Evolutionary conservation across 345 rosid species (phyloP).

Genomic region (Populus ilicifolia): DNA sequence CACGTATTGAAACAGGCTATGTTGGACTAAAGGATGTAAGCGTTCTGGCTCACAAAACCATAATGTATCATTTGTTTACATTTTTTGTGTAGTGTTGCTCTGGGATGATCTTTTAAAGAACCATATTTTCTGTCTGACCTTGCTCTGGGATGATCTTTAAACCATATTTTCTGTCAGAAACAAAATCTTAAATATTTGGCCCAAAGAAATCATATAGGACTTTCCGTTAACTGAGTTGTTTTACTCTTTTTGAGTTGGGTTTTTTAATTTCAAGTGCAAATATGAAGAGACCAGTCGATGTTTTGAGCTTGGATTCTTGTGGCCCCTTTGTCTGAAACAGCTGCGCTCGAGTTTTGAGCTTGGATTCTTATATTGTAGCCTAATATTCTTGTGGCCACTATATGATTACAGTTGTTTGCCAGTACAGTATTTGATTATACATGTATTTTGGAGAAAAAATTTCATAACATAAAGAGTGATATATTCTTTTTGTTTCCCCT

Average conservation of each 20-base stretch:
- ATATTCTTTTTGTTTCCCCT: not conserved
- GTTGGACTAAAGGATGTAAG: constrained; percentile 93
- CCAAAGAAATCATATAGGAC: not conserved
- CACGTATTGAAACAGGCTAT: constrained; percentile 77
- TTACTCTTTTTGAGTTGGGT: not conserved
- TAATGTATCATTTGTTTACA: not conserved
- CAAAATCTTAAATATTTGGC: not conserved
- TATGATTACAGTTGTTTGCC: not conserved
- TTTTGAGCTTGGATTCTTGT: too few relatives aligned
- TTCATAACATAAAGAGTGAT: not conserved
- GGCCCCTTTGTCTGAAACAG: not conserved
- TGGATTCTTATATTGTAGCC: not conserved
- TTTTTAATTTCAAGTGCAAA: not conserved
- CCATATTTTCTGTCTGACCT: not conserved
- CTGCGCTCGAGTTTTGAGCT: not conserved
- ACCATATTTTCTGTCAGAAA: not conserved
- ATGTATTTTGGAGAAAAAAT: not conserved
- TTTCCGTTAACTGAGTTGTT: not conserved
- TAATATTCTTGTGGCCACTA: not conserved
- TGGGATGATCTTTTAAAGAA: not conserved
- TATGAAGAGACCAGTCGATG: not conserved
- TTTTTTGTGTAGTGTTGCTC: not conserved
- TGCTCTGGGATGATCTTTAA: not conserved
- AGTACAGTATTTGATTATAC: not conserved
- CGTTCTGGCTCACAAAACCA: not conserved